These are phyloP conservation scores for Darksidea phi DNA, from an alignment of 495 filamentous ascomycete species.

Conservation along the genomic window DNA sequence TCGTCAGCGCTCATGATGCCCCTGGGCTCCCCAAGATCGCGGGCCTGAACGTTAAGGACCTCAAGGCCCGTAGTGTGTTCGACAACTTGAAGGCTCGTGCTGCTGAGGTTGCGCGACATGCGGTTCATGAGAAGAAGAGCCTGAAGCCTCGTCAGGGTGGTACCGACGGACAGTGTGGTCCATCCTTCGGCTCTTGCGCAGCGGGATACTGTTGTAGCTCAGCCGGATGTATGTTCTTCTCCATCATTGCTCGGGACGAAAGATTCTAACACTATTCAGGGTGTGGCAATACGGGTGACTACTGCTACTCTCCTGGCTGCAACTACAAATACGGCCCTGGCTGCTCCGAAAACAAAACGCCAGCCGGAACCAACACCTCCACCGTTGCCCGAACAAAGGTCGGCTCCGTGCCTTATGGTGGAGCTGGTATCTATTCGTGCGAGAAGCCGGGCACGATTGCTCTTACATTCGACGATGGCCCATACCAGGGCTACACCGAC, in stretches of 20 bases:
- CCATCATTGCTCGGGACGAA: not conserved
- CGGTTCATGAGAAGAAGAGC: not conserved
- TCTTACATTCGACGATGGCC: constrained; percentile 78
- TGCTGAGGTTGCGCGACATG: constrained; percentile 6
- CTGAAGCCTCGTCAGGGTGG: constrained; percentile 21
- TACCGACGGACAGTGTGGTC: constrained; percentile 32
- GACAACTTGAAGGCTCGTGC: constrained; percentile 11
- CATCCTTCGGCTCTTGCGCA: constrained; percentile 22
- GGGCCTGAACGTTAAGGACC: constrained; percentile 24
- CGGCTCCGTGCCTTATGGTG: constrained; percentile 30
- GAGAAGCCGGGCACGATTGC: constrained; percentile 60
- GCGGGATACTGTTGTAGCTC: constrained; percentile 33
- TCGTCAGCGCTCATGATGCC: constrained; percentile 27
- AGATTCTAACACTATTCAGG: constrained; percentile 9
- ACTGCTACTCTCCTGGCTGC: constrained; percentile 30
- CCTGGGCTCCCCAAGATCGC: constrained; percentile 15
- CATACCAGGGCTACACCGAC: constrained; percentile 61
- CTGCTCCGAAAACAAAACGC: constrained; percentile 32
- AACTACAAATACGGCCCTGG: constrained; percentile 32
- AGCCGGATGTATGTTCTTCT: constrained; percentile 13
- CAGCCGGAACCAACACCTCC: constrained; percentile 31
- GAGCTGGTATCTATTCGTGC: constrained; percentile 64
- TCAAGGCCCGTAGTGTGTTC: constrained; percentile 26
- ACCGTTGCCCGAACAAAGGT: constrained; percentile 28
- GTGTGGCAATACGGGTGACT: constrained; percentile 28